Percentiles rank a stretch among this genome's conserved stretches.
Evolutionary conservation across 495 filamentous ascomycete genomes (phyloP).

Genomic region (Hypoxylon subgilvum): DNA sequence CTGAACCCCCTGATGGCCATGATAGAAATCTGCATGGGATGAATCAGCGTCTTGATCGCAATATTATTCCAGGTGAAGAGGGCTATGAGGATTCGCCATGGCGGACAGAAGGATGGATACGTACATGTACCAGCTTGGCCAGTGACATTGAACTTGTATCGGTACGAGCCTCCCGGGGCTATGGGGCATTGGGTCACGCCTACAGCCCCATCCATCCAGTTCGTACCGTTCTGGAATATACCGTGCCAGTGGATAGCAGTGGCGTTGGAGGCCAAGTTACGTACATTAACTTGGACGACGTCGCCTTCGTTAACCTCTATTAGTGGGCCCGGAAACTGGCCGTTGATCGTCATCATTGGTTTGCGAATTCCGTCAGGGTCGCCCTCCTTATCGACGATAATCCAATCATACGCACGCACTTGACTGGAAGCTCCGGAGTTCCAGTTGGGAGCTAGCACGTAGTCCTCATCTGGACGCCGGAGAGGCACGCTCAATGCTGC

Average conservation of each 20-base stretch:
- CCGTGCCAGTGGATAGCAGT: constrained; percentile 65
- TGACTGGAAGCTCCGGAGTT: constrained; percentile 49
- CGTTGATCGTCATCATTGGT: constrained; percentile 58
- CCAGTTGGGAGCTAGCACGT: constrained; percentile 55
- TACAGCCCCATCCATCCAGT: constrained; percentile 44
- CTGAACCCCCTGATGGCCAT: constrained; percentile 51
- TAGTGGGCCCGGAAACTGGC: constrained; percentile 58
- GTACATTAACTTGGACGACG: constrained; percentile 52
- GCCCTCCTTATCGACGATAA: constrained; percentile 53
- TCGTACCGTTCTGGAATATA: constrained; percentile 36
- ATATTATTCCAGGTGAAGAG: neutral
- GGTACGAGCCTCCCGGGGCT: constrained; percentile 56
- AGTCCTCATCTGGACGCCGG: constrained; percentile 45
- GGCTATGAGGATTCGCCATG: constrained; percentile 23
- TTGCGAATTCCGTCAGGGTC: constrained; percentile 62
- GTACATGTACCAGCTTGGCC: constrained; percentile 56
- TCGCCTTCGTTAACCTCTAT: constrained; percentile 58
- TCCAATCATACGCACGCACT: constrained; percentile 56
- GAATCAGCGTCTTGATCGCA: constrained; percentile 36
- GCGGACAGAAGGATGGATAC: constrained; percentile 27
- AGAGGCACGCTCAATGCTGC: constrained; percentile 14
- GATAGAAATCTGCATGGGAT: constrained; percentile 45
- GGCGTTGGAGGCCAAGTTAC: constrained; percentile 52
- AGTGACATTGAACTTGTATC: constrained; percentile 52
- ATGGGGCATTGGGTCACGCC: constrained; percentile 73